These are phyloP conservation scores for Umbelopsis vinacea DNA, from an alignment of 192 early-diverging fungal species.

Conservation along the genomic window DNA sequence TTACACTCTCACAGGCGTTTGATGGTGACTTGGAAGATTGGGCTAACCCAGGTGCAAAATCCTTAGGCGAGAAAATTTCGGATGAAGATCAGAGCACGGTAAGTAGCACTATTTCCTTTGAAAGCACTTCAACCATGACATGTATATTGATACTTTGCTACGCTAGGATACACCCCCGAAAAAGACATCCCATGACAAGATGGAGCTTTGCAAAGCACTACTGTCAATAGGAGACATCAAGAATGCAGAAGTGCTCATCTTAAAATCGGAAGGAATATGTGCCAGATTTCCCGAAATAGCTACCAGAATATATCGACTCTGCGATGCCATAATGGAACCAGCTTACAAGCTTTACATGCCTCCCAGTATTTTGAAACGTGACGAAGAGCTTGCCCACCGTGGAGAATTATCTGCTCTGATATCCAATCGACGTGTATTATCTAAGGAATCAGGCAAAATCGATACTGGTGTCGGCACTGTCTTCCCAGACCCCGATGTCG, in stretches of 20 bases:
- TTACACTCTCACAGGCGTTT: neutral
- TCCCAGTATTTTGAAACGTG: conserved; percentile 22
- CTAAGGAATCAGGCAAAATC: conserved; percentile 7
- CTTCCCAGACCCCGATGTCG: conserved; percentile 13
- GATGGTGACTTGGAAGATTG: conserved; percentile 17
- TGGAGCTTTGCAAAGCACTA: conserved; percentile 61
- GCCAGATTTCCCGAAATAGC: conserved; percentile 63
- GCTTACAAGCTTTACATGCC: conserved; percentile 54
- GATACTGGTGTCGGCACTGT: conserved; percentile 1
- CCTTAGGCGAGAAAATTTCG: neutral
- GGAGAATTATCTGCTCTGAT: conserved; percentile 29
- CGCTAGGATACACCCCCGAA: neutral
- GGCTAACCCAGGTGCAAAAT: conserved; percentile 15
- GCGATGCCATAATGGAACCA: conserved; percentile 62
- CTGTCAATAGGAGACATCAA: conserved; percentile 66
- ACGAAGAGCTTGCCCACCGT: conserved; percentile 29
- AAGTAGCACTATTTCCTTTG: too few relatives aligned
- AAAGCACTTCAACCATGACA: neutral
- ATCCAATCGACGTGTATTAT: neutral
- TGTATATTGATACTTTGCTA: neutral
- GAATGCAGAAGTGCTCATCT: conserved; percentile 55
- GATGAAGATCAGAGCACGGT: neutral
- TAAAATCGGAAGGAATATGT: conserved; percentile 53
- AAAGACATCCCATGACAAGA: conserved; percentile 60
- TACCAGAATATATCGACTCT: conserved; percentile 61